These are phyloP conservation scores for Raffaelea arxii DNA, from an alignment of 2,329 filamentous ascomycete genomes.

Conservation along the genomic window DNA sequence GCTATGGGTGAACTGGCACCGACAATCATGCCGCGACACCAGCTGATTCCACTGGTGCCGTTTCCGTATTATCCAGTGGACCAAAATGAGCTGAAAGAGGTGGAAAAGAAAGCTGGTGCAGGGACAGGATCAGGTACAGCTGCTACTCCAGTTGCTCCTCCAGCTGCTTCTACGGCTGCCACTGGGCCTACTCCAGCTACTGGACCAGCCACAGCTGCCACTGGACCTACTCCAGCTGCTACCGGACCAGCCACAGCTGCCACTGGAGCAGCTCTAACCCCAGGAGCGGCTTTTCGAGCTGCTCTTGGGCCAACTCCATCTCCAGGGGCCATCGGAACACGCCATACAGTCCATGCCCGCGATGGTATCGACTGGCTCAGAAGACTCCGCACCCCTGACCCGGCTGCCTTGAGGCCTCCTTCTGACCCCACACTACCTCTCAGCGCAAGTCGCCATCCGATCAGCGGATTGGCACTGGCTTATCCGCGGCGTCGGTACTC, in stretches of 20 bases:
- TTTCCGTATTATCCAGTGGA: neutral
- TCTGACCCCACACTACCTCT: neutral
- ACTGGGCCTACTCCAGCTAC: neutral
- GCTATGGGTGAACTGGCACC: neutral
- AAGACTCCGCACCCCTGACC: neutral
- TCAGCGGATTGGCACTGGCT: no score
- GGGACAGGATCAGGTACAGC: neutral
- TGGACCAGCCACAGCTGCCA: neutral
- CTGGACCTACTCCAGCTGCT: neutral
- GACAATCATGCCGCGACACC: neutral
- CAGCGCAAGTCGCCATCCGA: no score
- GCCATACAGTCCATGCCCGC: neutral
- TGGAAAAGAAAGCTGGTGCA: neutral
- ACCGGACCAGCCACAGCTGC: neutral
- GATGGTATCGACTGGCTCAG: neutral
- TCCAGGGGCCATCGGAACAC: neutral
- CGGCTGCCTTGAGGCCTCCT: neutral
- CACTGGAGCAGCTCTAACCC: neutral
- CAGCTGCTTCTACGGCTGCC: neutral
- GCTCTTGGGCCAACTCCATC: neutral
- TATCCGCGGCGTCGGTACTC: no score
- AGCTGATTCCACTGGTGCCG: neutral
- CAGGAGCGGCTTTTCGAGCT: neutral
- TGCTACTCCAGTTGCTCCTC: neutral
- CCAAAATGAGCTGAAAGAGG: neutral